Percentiles rank a stretch among this genome's conserved stretches.
Evolutionary conservation across 352 stramenopile genomes (phyloP).

Genomic region (Globisporangium iwayamae): DNA sequence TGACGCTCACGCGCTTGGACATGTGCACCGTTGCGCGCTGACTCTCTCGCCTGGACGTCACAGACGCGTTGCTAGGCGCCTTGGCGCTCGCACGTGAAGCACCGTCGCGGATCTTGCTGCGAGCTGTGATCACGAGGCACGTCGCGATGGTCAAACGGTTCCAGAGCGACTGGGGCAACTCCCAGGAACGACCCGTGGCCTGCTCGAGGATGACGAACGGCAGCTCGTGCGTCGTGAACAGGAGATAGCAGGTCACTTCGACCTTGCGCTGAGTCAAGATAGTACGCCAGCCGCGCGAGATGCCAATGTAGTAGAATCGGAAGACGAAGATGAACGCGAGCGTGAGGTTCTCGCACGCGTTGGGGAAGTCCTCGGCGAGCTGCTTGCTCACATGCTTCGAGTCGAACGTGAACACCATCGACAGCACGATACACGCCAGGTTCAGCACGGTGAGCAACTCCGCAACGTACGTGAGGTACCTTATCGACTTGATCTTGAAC

Average conservation of each 20-base stretch:
- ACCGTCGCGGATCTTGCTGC: too few relatives aligned
- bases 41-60: too few relatives aligned
- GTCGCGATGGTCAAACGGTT: constrained; percentile 29
- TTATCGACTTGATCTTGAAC: constrained; percentile 24
- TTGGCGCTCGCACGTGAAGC: too few relatives aligned
- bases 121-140: constrained; percentile 9
- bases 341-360: constrained; percentile 25
- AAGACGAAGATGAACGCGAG: constrained; percentile 39
- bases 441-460: constrained; percentile 21
- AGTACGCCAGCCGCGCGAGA: constrained; percentile 16
- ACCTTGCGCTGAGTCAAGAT: constrained; percentile 10
- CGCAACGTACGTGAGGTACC: constrained; percentile 20
- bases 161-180: constrained; percentile 36
- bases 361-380: constrained; percentile 18
- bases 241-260: constrained; percentile 25
- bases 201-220: constrained; percentile 22
- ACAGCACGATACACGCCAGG: constrained; percentile 1
- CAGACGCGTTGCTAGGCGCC: too few relatives aligned
- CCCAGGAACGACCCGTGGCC: constrained; percentile 24
- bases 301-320: constrained; percentile 35
- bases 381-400: constrained; percentile 4
- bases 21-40: too few relatives aligned
- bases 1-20: too few relatives aligned
- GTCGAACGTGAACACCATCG: constrained; percentile 4
- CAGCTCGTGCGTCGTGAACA: constrained; percentile 35